These are phyloP conservation scores for Claviceps pusilla DNA, from an alignment of 2,329 filamentous ascomycete genomes.

Conservation along the genomic window DNA sequence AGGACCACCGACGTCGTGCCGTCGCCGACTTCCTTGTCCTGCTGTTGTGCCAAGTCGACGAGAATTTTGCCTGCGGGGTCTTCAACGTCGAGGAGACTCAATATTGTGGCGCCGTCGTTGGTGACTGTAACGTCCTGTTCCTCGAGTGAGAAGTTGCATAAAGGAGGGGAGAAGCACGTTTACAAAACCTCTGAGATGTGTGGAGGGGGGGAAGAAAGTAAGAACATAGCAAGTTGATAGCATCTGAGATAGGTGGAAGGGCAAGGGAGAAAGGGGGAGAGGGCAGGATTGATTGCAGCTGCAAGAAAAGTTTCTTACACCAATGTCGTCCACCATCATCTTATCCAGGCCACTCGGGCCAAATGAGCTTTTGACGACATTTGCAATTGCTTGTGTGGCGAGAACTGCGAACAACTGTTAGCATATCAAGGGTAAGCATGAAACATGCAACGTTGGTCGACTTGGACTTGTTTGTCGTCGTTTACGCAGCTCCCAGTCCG, in stretches of 20 bases:
- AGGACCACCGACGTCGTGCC: constrained; percentile 96
- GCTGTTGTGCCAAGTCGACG: constrained; percentile 92
- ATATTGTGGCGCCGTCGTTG: constrained; percentile 94
- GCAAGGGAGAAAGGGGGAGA: not conserved
- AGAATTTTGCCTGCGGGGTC: constrained; percentile 97
- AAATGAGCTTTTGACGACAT: constrained; percentile 98
- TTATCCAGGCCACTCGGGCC: constrained; percentile 94
- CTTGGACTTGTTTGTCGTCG: not conserved
- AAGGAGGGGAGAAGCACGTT: not conserved
- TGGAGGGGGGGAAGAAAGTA: not conserved
- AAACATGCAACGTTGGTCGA: not conserved
- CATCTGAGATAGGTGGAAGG: not conserved
- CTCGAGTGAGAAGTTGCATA: not conserved
- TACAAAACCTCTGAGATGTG: not conserved
- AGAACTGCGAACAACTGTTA: constrained; percentile 42
- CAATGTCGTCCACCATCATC: constrained; percentile 99
- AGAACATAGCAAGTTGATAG: not conserved
- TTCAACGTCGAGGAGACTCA: constrained; percentile 88
- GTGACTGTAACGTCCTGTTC: constrained; percentile 87
- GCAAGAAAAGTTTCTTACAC: constrained; percentile 44
- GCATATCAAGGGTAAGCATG: constrained; percentile 2
- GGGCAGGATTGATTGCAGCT: not conserved
- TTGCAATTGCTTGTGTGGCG: constrained; percentile 91
- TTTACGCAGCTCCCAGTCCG: not conserved
- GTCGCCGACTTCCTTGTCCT: constrained; percentile 97